Evolutionary conservation across 2,329 filamentous ascomycete genomes (phyloP), one percentile per base, ranked within the genome.

Genomic region (Chaetothyriales sp.): DNA sequence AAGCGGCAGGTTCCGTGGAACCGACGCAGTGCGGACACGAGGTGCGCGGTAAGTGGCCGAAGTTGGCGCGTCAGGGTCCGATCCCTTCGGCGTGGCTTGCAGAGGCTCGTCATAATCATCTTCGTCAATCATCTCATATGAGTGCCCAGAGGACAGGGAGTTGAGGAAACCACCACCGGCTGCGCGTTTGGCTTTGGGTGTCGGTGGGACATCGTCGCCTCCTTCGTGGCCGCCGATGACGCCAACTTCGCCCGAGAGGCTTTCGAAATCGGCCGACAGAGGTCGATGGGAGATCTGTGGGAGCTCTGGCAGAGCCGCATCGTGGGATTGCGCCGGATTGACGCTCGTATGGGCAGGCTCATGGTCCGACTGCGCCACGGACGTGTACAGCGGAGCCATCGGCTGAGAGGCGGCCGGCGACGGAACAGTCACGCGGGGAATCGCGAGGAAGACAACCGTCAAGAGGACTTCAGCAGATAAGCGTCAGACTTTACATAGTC

Each of bases 61-160:
- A 39, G 53, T 36, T 22, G 53, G 49, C 47, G 52, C 42, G 26
- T 49, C 32, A 44, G 53, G 48, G 49, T 52, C 28, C 47, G 39
- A 26, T 36, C 47, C n/a, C n/a, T n/a, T 36, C 43, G 52, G 53
- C 25, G 52, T 53, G 32, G 32, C 32, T 28, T 44, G 49, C 49
- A 54, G 62, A 50, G 62, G 63, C 50, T 59, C 59, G 44, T 65
- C 62, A 48, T 71, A 69, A 55, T 72, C 70, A 55, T 73, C 70
- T 32, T 66, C 68, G 54, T 72, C 70, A 25, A 73, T 63, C 52
- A 72, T 63, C 49, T 72, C 68, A 59, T 73, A 73, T 55, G 63
- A 68, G 20, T 63, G 60, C 7, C 36, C 49, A 9, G 53, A 54
- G 15, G 61, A 61, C 47, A 68, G 61, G 28, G 67, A 67, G 48